Evolutionary conservation across 1,284 basidiomycete species (phyloP).

Genomic region (Ceratobasidium sp.): DNA sequence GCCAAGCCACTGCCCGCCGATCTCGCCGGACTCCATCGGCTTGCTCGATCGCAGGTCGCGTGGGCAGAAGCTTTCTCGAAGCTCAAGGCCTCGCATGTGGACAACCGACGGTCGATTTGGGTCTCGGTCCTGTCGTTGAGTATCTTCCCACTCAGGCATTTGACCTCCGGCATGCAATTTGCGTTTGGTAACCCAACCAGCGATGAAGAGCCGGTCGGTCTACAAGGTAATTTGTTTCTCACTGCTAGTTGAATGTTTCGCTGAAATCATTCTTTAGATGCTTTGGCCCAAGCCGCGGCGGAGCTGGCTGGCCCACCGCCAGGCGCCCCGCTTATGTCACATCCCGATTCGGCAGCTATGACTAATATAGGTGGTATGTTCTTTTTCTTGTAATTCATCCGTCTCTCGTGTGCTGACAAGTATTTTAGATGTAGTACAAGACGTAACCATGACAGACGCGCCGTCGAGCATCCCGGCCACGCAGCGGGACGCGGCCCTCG

Average conservation of each 20-base stretch:
- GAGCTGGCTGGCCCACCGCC: background rate
- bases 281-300: background rate
- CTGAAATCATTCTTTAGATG: background rate
- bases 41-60: background rate
- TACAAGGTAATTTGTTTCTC: background rate
- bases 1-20: background rate
- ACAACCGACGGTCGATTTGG: background rate
- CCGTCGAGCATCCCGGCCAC: background rate
- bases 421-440: background rate
- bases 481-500: background rate
- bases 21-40: background rate
- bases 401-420: background rate
- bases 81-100: background rate
- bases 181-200: background rate
- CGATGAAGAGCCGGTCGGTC: background rate
- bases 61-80: background rate
- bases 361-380: background rate
- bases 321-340: no score
- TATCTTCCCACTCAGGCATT: background rate
- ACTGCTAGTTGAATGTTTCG: background rate
- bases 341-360: no score
- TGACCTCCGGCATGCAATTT: background rate
- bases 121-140: background rate
- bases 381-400: background rate
- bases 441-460: background rate